phyloP scores from a whole-genome alignment of 108 stramenopile genomes.

The Asterionellopsis glacialis region DNA sequence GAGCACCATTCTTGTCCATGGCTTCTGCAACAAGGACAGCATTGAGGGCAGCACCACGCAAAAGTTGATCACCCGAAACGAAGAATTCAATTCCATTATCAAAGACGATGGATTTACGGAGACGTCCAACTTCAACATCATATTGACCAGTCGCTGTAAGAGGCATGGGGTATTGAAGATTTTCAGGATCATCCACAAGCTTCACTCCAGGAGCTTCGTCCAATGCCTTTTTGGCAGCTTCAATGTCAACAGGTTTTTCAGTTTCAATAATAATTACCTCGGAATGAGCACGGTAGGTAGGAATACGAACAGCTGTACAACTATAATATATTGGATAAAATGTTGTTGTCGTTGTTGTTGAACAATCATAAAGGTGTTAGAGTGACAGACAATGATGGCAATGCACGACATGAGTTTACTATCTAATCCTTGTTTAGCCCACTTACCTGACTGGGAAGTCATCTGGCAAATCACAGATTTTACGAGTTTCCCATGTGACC shows the following conservation, averaged over 20 bases:
- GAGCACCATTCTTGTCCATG: constrained; percentile 76
- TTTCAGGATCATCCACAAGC: constrained; percentile 70
- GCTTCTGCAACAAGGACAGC: constrained; percentile 95
- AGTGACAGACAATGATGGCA: too few relatives aligned
- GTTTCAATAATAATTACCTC: constrained; percentile 94
- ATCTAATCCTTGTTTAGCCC: too few relatives aligned
- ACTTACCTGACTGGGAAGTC: constrained; percentile 70
- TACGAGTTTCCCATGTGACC: constrained; percentile 97
- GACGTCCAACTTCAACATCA: constrained; percentile 93
- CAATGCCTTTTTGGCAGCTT: constrained; percentile 68
- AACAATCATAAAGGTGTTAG: too few relatives aligned
- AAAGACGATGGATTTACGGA: constrained; percentile 80
- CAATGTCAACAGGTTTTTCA: constrained; percentile 75
- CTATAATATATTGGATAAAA: too few relatives aligned
- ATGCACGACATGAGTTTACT: too few relatives aligned
- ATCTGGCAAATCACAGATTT: constrained; percentile 83
- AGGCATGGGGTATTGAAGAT: constrained; percentile 92
- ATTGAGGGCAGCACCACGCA: constrained; percentile 96
- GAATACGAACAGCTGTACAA: constrained; percentile 96
- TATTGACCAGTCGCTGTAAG: constrained; percentile 92
- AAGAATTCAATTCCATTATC: constrained; percentile 96
- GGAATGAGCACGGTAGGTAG: constrained; percentile 95
- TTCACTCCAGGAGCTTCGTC: constrained; percentile 79
- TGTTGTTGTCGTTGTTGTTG: too few relatives aligned
- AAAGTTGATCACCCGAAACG: constrained; percentile 95